Base-by-base conservation (phyloP, 2,329 filamentous ascomycete genomes). In the Pyricularia sp. region DNA sequence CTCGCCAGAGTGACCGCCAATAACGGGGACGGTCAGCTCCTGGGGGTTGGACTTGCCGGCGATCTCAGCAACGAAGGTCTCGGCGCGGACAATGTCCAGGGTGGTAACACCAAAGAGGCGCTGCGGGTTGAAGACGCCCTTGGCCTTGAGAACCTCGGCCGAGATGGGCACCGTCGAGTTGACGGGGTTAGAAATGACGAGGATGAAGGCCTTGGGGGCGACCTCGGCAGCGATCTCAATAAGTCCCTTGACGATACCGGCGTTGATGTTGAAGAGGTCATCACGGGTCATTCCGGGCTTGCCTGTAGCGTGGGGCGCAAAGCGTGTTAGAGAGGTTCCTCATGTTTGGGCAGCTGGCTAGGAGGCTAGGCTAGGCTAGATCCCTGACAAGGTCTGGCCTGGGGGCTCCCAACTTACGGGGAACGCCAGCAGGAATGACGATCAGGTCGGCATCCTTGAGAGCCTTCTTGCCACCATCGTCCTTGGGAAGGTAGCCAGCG, bases 191-290 rank as follows among this genome's bases (percentile, higher is more conserved):
- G 94, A 89, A 84, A 99, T 99, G 86, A 99, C 89, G 79, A 98
- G 89, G 81, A 98, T 87, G 85, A 97, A 97, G 82, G 95, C 95
- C 73, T 97, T 87, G 77, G 95, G 95, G 79, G 90, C 88, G 75
- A 92, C 88, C 78, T 97, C 89, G 78, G 95, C 95, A 78, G 89
- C 90, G 77, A 93, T 94, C 89, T 97, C 97, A 84, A 94, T 94
- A 74, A 99, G 90, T 83, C 98, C 95, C 79, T 94, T 94, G 81
- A 99, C 95, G 81, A 99, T 99, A 80, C 93, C 97, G 82, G 95
- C 95, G 83, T 99, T 99, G 88, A 94, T 99, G 90, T 98, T 98
- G 93, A 99, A 99, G 73, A 99, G 91, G 81, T 99, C 94, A 84
- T 99, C 95, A 87, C 95, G 94, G 84, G 92, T 97, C 95, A 99